A percentile compares a stretch with the other conserved stretches of the same genome.
These are phyloP conservation scores for Xylaria nigripes DNA, from an alignment of 495 filamentous ascomycete genomes.

Conservation along the genomic window DNA sequence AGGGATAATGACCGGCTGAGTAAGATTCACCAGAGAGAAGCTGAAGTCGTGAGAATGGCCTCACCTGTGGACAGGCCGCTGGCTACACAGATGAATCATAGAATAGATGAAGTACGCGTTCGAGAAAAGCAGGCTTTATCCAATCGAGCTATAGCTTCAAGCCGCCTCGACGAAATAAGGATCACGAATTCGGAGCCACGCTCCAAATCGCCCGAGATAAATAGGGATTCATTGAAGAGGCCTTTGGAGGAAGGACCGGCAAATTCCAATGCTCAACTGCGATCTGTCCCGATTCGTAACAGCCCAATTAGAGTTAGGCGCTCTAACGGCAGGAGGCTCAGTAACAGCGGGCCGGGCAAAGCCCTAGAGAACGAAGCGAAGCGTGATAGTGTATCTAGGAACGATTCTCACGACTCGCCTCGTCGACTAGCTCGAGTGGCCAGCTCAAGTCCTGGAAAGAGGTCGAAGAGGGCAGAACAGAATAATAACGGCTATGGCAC, in stretches of 20 bases:
- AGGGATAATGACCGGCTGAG: conserved; percentile 34
- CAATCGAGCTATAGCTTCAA: conserved; percentile 50
- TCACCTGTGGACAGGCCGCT: conserved; percentile 10
- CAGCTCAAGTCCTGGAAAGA: conserved; percentile 41
- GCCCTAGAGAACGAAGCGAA: not conserved
- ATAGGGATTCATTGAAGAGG: conserved; percentile 3
- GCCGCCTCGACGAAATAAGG: conserved; percentile 48
- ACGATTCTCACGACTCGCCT: conserved; percentile 60
- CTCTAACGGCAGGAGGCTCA: not conserved
- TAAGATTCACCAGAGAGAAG: conserved; percentile 35
- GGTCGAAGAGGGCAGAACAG: conserved; percentile 3
- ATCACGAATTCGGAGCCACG: conserved; percentile 43
- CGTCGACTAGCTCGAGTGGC: conserved; percentile 55
- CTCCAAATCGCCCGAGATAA: conserved; percentile 20
- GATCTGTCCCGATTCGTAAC: conserved; percentile 24
- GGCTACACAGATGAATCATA: conserved; percentile 24
- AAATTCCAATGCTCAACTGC: conserved; percentile 9
- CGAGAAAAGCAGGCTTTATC: conserved; percentile 53
- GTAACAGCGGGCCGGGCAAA: not conserved
- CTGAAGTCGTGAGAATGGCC: conserved; percentile 21
- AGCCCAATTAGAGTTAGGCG: conserved; percentile 45
- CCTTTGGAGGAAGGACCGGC: conserved; percentile 7
- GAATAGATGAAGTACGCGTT: conserved; percentile 48
- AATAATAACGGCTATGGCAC: not conserved
- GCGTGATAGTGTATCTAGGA: conserved; percentile 15